These are phyloP conservation scores for Calonectria multiphialidica DNA, from an alignment of 2,329 filamentous ascomycete genomes.

Conservation along the genomic window DNA sequence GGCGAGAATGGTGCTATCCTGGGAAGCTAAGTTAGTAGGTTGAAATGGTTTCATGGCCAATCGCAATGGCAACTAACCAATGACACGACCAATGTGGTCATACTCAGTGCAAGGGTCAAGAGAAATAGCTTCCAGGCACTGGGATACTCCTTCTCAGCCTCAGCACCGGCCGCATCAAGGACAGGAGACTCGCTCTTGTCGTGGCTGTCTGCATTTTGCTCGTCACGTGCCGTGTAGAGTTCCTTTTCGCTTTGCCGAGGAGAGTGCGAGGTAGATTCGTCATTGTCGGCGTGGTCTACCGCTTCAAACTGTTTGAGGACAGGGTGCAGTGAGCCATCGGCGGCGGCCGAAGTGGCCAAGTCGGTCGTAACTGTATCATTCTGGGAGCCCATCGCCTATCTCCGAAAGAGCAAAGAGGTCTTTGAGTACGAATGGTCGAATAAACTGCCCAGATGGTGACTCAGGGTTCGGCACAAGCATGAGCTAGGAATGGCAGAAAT, in stretches of 20 bases:
- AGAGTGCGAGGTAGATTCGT: neutral
- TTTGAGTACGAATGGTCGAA: neutral
- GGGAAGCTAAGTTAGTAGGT: neutral
- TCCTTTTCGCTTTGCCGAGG: neutral
- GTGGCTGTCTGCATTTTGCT: neutral
- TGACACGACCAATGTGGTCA: neutral
- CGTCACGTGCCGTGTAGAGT: neutral
- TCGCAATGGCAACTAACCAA: neutral
- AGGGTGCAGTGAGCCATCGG: neutral
- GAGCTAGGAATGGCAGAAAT: no score
- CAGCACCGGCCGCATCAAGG: neutral
- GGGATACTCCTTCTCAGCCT: neutral
- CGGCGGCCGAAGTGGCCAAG: neutral
- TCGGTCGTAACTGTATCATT: neutral
- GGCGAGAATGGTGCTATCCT: neutral
- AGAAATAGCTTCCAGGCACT: neutral
- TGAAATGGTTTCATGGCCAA: neutral
- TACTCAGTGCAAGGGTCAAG: neutral
- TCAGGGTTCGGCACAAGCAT: neutral
- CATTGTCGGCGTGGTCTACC: neutral
- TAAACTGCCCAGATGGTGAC: neutral
- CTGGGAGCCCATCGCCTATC: neutral
- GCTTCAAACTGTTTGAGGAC: neutral
- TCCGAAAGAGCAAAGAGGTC: neutral
- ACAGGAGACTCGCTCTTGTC: neutral